phyloP scores from a whole-genome alignment of 176 grass and related monocot genomes.

The Thinopyrum elongatum region DNA sequence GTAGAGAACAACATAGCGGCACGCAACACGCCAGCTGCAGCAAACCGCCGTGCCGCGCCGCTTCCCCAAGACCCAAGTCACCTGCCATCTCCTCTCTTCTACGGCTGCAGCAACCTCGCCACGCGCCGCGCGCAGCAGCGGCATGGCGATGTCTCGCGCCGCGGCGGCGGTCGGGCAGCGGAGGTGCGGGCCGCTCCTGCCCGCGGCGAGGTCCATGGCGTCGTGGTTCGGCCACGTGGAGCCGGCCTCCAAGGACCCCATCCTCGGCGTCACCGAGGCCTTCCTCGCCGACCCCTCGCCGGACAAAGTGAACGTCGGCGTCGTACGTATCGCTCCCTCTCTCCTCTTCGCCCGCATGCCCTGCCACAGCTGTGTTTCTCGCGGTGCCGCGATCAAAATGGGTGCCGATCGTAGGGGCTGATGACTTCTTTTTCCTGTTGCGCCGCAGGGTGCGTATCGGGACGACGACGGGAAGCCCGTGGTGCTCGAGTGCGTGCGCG shows the following conservation, averaged over 20 bases:
- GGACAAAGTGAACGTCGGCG: conserved; percentile 90
- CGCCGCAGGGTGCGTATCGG: conserved; percentile 74
- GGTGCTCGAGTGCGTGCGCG: conserved; percentile 84
- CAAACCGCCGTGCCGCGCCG: background rate
- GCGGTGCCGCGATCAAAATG: background rate
- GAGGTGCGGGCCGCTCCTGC: background rate
- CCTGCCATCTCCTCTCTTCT: background rate
- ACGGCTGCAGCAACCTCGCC: background rate
- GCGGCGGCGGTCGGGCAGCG: background rate
- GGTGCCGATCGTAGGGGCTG: background rate
- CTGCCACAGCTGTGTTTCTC: background rate
- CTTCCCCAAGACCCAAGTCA: background rate
- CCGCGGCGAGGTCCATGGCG: conserved; percentile 44
- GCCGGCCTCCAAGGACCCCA: conserved; percentile 89
- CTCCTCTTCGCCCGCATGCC: background rate
- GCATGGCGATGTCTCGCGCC: conserved; percentile 31
- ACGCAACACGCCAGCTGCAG: background rate
- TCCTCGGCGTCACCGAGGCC: conserved; percentile 96
- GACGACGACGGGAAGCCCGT: conserved; percentile 88
- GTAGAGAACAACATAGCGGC: background rate
- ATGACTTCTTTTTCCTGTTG: background rate
- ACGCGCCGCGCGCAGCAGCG: background rate
- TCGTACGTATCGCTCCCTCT: conserved; percentile 35
- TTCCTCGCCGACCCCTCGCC: conserved; percentile 85
- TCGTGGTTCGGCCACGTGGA: conserved; percentile 80